Evolutionary conservation across 2,329 filamentous ascomycete species (phyloP).

Genomic region (Xylaria sp.): DNA sequence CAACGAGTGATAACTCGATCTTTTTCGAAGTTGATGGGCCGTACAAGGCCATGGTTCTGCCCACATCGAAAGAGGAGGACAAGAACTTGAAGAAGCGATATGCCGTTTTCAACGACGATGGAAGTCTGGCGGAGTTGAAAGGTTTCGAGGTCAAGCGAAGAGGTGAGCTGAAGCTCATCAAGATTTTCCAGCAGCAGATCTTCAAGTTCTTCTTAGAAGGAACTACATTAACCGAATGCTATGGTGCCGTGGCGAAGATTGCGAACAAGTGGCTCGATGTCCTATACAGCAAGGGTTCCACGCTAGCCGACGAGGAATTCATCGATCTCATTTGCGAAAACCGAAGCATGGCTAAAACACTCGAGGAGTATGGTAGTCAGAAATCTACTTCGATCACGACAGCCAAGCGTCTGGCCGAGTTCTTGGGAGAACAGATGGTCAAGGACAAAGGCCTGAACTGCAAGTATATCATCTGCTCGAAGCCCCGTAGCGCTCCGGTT

Average conservation of each 20-base stretch:
- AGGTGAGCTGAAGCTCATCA: constrained; percentile 98
- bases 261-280: constrained; percentile 97
- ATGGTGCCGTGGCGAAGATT: constrained; percentile 85
- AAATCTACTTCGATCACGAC: constrained; percentile 99
- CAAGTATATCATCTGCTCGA: constrained; percentile 96
- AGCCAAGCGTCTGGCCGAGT: constrained; percentile 88
- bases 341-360: constrained; percentile 92
- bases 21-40: constrained; percentile 99
- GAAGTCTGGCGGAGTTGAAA: constrained; percentile 89
- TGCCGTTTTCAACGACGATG: constrained; percentile 97
- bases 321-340: constrained; percentile 99
- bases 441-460: constrained; percentile 99
- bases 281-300: constrained; percentile 78
- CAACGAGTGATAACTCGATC: constrained; percentile 96
- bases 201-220: constrained; percentile 99
- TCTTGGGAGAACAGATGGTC: constrained; percentile 96
- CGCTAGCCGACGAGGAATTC: constrained; percentile 89
- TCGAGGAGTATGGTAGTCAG: constrained; percentile 91
- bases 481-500: constrained; percentile 81
- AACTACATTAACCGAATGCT: constrained; percentile 79
- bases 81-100: constrained; percentile 99
- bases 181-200: constrained; percentile 98
- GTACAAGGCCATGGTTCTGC: constrained; percentile 94
- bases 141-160: constrained; percentile 96
- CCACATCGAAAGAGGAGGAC: constrained; percentile 97